Conservation (phyloP, 495 filamentous ascomycete species). For the Hypoxylon subgilvum region DNA sequence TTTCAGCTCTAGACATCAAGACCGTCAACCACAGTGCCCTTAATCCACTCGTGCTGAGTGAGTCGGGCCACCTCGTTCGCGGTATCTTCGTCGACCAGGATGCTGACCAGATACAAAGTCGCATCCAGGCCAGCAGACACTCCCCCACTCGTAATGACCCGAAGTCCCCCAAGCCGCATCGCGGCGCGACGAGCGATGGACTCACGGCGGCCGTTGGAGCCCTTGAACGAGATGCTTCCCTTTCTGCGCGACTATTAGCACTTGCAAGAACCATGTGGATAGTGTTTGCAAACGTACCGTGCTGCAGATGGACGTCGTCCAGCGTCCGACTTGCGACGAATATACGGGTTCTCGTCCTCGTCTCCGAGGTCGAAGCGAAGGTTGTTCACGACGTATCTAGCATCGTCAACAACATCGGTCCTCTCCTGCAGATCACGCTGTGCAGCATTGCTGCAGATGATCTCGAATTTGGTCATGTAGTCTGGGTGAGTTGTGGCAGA, state of each 20-base stretch:
- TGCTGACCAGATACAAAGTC: constrained; percentile 75
- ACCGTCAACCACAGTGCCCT: constrained; percentile 72
- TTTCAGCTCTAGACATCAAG: constrained; percentile 66
- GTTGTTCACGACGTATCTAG: constrained; percentile 82
- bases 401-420: constrained; percentile 73
- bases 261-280: neutral
- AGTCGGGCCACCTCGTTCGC: constrained; percentile 70
- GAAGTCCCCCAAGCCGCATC: constrained; percentile 70
- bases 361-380: constrained; percentile 76
- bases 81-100: constrained; percentile 69
- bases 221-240: constrained; percentile 73
- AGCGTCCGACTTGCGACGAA: constrained; percentile 68
- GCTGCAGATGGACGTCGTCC: constrained; percentile 65
- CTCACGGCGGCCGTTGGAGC: constrained; percentile 67
- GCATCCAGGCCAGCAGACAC: constrained; percentile 80
- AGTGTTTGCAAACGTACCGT: constrained; percentile 53
- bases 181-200: constrained; percentile 69
- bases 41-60: constrained; percentile 75
- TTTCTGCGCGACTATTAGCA: constrained; percentile 54
- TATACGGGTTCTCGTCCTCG: constrained; percentile 76
- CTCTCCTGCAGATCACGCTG: constrained; percentile 62
- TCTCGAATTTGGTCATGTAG: constrained; percentile 68
- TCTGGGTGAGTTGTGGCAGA: constrained; percentile 74
- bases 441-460: constrained; percentile 69
- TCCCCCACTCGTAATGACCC: constrained; percentile 78